Percentiles rank a stretch among this genome's conserved stretches.
Conservation (phyloP, 2,329 filamentous ascomycete genomes). For the Exophiala sp. region DNA sequence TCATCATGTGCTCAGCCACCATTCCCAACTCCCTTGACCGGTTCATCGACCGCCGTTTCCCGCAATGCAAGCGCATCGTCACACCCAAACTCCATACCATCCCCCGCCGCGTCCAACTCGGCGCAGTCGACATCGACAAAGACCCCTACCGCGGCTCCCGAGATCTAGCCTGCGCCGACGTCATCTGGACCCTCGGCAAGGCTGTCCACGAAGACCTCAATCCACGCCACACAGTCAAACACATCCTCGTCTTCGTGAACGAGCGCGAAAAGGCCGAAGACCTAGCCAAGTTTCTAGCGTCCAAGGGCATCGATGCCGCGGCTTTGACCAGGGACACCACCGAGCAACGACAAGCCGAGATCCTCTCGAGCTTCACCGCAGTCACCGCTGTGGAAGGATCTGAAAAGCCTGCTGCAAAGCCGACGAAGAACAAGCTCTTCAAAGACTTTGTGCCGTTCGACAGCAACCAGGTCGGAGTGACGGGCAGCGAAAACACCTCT, state of each 20-base stretch:
- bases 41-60: slow-evolving; percentile 76
- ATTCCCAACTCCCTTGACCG: slow-evolving; percentile 87
- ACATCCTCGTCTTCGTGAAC: slow-evolving; percentile 94
- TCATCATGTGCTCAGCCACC: slow-evolving; percentile 92
- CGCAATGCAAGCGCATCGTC: slow-evolving; percentile 77
- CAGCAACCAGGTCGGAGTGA: slow-evolving; percentile 32
- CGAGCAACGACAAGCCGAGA: slow-evolving; percentile 71
- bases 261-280: slow-evolving; percentile 85
- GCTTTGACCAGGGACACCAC: slow-evolving; percentile 81
- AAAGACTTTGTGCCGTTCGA: slow-evolving; percentile 41
- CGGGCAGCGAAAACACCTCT: slow-evolving; percentile 30
- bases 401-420: slow-evolving; percentile 14
- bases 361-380: slow-evolving; percentile 69
- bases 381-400: slow-evolving; percentile 29
- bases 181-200: slow-evolving; percentile 88
- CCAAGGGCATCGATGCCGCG: slow-evolving; percentile 84
- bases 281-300: slow-evolving; percentile 71
- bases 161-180: slow-evolving; percentile 86
- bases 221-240: slow-evolving; percentile 55
- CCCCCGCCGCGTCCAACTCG: slow-evolving; percentile 87
- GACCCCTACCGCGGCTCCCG: slow-evolving; percentile 95
- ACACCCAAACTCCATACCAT: slow-evolving; percentile 97
- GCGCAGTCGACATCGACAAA: slow-evolving; percentile 84
- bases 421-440: slow-evolving; percentile 23
- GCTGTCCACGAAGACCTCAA: slow-evolving; percentile 63